phyloP scores from a whole-genome alignment of 1,284 basidiomycete genomes.

The Entoloma clypeatum region DNA sequence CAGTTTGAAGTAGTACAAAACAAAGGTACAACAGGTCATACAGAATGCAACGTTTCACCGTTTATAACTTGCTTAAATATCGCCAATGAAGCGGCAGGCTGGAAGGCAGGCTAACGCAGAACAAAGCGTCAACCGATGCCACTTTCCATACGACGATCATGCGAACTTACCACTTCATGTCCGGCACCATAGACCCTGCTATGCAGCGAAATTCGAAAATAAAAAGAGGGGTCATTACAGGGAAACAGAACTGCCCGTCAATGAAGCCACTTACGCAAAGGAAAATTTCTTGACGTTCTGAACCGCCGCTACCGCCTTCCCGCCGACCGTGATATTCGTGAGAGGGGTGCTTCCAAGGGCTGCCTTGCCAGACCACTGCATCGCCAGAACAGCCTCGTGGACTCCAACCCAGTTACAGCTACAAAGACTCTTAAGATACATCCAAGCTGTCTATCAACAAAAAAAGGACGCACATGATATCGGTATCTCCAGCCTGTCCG shows the following conservation, averaged over 20 bases:
- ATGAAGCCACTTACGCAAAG: conserved; percentile 42
- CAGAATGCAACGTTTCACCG: no score
- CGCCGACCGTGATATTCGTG: conserved; percentile 55
- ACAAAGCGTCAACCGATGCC: no score
- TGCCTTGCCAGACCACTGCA: conserved; percentile 60
- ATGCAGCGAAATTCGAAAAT: neutral
- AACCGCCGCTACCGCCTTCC: conserved; percentile 48
- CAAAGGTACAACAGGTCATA: no score
- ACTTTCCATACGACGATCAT: no score
- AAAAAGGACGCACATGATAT: conserved; percentile 58
- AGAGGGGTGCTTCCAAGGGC: conserved; percentile 46
- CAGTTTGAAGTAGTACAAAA: no score
- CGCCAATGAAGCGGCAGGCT: no score
- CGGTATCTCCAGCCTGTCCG: conserved; percentile 62
- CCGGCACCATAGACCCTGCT: conserved; percentile 53
- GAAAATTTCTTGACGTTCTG: conserved; percentile 64
- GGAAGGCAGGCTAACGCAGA: no score
- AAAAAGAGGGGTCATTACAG: conserved; percentile 18
- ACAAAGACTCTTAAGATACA: neutral
- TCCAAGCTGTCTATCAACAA: neutral
- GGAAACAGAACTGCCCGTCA: neutral
- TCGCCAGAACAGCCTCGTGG: conserved; percentile 49
- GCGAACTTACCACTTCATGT: conserved; percentile 58
- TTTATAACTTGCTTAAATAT: no score
- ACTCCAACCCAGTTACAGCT: conserved; percentile 67